Base-by-base conservation (phyloP, 192 early-diverging fungal species). In the Backusella australiensis region DNA sequence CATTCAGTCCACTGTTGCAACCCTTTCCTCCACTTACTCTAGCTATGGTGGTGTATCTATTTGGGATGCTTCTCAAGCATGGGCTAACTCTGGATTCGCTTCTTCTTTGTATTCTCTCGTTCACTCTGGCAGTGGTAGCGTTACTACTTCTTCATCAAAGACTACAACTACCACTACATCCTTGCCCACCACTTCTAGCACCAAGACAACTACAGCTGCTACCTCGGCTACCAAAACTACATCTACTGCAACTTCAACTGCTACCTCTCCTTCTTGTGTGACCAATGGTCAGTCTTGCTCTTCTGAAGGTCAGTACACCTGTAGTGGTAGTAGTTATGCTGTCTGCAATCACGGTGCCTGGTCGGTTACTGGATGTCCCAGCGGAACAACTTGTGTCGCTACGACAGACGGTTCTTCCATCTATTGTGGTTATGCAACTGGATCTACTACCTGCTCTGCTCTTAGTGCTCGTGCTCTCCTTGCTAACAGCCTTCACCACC, bases 41-140 rank as follows among this genome's bases (percentile, higher is more conserved):
- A 83, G 87, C n/a, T 91, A 92, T 78, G 91, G 91, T 70, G 93
- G 93, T 32, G 88, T 92, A 56, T 90, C 90, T 89, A 84, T 91
- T 69, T 94, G 93, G 92, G 92, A 94, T 78, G 86, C 87, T 0
- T 92, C 91, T 32, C 91, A 92, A 75, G 80, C 90, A 1, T 89
- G 87, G 65, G 76, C 41, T 12, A 91, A 91, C 69, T 63, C 72
- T 53, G 77, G 73, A 26, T 79, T 77, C 72, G 82, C 82, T 42
- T 14, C 14, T 14, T 76, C 74, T 36, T 41, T 82, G 23, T 73
- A 67, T 49, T 14, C 39, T 15, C 11, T 79, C 17, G 73, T 79
- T 70, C 72, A 79, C 17, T 23, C 44, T 36, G 56, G 46, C 14
- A 19, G 29, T 36, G 67, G 75, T 4, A 78, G 78, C 3, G 5